Evolutionary conservation across 169 alveolate genomes (phyloP), one percentile per base, ranked within the genome.

Genomic region (Plasmodium billcollinsi): DNA sequence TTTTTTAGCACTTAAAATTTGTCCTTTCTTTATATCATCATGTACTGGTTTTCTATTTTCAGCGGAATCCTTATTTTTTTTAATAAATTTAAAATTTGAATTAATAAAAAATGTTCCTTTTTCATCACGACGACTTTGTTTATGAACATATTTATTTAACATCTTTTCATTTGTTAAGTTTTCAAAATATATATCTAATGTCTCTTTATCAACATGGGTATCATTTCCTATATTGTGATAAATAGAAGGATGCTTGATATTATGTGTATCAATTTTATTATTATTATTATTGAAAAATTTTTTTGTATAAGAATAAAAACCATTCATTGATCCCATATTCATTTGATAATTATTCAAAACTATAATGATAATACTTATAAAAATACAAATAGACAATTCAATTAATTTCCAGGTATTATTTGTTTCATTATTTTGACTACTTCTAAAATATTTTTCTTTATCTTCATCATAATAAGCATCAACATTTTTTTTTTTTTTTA

Each of bases 401-500:
- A 80, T 80, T 56, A 80, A 33, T 21, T 80, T 80, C n/a, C 54
- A 29, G 8, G 73, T 62, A 67, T 67, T 66, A 67, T 67, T 50
- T 47, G 58, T 80, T 80, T 80, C 90, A 43, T 80, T 80, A 52
- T 80, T 50, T 80, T 49, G 67, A 5, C 83, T 80, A 72, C 83
- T 66, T 54, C 80, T 66, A 67, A 80, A 80, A 80, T 54, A 80
- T 52, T 69, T 80, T 54, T 80, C 90, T 67, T 80, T 80, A 9
- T 80, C 90, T 80, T 80, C 90, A 80, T 80, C 90, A 66, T 80
- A 80, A 71, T 80, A 80, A 18, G 90, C 90, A 67, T 80, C 90
- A 72, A 80, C 70, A 56, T 80, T 80, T 21, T 80, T 80, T 71
- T 80, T 43, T 47, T 80, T 80, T 56, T 80, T 80, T 69, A 80